Conservation (phyloP, 352 stramenopile species). For the Thraustochytrium sp. region DNA sequence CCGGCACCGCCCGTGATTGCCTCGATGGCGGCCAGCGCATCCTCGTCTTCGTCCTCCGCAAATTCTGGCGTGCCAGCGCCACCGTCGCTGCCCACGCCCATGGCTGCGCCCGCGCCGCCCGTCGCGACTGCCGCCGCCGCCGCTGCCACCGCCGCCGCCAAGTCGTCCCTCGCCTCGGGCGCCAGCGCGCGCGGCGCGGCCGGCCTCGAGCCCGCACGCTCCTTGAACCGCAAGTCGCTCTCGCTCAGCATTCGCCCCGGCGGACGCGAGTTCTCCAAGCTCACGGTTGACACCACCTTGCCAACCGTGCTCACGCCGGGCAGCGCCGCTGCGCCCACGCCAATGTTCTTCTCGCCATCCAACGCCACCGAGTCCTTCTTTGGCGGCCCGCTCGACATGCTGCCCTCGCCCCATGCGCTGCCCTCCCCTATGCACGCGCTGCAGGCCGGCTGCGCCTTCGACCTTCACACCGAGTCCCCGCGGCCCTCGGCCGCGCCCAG, state of each 20-base stretch:
- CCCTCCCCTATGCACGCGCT: neutral
- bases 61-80: neutral
- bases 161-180: neutral
- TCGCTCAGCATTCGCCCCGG: neutral
- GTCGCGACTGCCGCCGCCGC: too few relatives aligned
- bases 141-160: neutral
- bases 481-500: neutral
- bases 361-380: neutral
- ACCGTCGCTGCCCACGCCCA: neutral
- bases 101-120: neutral
- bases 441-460: neutral
- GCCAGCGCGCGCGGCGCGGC: too few relatives aligned
- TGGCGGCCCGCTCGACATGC: neutral
- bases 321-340: neutral
- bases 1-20: neutral
- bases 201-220: neutral
- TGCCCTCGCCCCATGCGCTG: neutral
- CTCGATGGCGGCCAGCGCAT: neutral
- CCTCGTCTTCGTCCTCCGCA: neutral
- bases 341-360: neutral
- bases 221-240: neutral
- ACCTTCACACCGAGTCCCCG: neutral
- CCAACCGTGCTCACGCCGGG: too few relatives aligned
- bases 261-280: neutral
- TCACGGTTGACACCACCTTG: constrained; percentile 3